Base-by-base conservation (phyloP, 371 early-diverging fungal species). In the Saksenaea oblongispora region DNA sequence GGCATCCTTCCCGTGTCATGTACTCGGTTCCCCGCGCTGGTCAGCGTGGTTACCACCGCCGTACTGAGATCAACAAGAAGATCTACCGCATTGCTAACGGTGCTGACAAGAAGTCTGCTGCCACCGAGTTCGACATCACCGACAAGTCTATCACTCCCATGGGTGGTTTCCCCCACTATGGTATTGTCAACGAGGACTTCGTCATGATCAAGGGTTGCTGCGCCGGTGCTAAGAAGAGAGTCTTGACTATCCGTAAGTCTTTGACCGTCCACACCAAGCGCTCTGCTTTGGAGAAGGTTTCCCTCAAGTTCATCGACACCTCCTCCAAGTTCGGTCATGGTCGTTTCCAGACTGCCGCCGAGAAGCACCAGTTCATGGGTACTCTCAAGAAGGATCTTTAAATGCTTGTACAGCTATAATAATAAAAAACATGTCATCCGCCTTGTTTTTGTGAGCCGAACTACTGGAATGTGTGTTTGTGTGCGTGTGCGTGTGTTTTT, bases 1-100 rank as follows among this genome's bases (percentile, higher is more conserved):
- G 99, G 99, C 99, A 99, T 90, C 99, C 99, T 79, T 88, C 93
- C 77, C 93, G 98, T 70, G 99, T 99, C 82, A 96, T 98, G 98
- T 98, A 89, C 93, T 95, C 99, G 61, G 99, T 99, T 71, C 95
- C 99, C 65, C 96, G 99, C 84, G 98, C 99, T 72, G 99, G 99
- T 94, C 99, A 99, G 89, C 88, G 93, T 82, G 99, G 99, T 87
- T 99, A 96, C 95, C 99, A 99, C 84, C 98, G 99, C 89, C 96
- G 99, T 89, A 99, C 99, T 66, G 98, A 98, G 87, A 83, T 93
- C 70, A 99, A 99, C 95, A 98, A 98, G 95, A 98, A 97, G 94
- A 95, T 99, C 87, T 99, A 99, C 94, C 94, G 97, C 76, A 91
- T 99, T 55, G 98, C 96, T 61, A 91, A 92, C 74, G 96, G 95